Evolutionary conservation across 768 basidiomycete genomes (phyloP), one percentile per base, ranked within the genome.

Genomic region (Termitomyces sp.): DNA sequence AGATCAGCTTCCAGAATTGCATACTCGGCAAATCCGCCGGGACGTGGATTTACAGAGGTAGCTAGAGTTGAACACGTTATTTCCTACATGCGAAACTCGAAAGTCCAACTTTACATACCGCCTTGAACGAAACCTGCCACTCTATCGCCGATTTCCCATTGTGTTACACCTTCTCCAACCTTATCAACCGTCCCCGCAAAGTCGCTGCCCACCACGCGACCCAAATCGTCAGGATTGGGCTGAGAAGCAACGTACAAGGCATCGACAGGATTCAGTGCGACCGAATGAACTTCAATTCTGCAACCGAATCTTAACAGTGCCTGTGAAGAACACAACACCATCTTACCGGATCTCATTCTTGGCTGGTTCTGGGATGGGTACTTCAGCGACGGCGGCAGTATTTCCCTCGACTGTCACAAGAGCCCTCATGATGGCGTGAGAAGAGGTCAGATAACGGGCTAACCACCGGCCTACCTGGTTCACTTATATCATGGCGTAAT

Each of bases 21-120:
- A 51, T 67, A 74, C 59, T 72, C 66, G n/a, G 72, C 69, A 56
- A 74, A 74, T 21, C 66, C 73, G 29, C 73, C 72, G 8, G 73
- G 72, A 19, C 68, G 64, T 27, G 61, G 59, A 35, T 69, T 72
- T 7, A 58, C 65, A 29, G 70, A 70, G 6, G 73, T 72, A 10
- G 72, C 72, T 74, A 45, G 4, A 61, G 12, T 43, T 43, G 19
- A 41, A 43, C 21, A 16, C n/a, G 46, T 43, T 5, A 19, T 40
- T n/a, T 14, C 10, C 23, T 5, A 17, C 38, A 27, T 27, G 21
- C 31, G 37, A 35, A 19, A 21, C 2, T 23, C n/a, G 19, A 11
- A 46, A 21, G 12, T 12, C 16, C 31, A 37, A 29, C 37, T n/a
- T n/a, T n/a, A 52, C 63, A 43, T 44, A 73, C 71, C 71, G 41